phyloP scores from a whole-genome alignment of 176 grass and related monocot genomes.

The Poa pratensis region DNA sequence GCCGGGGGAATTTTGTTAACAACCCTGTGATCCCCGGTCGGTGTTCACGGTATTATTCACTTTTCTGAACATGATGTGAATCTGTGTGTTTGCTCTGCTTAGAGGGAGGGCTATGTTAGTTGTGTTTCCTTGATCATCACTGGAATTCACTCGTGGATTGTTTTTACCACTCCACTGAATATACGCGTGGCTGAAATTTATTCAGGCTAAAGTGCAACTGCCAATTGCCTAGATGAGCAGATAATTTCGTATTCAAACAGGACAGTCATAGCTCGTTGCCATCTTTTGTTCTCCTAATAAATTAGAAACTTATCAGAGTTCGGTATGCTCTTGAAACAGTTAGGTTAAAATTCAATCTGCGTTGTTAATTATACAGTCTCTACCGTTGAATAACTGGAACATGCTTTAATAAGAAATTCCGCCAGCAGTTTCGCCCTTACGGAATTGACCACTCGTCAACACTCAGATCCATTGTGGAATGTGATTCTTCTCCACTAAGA shows the following conservation, averaged over 20 bases:
- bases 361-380: neutral
- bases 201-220: neutral
- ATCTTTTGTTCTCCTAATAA: neutral
- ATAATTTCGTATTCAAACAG: neutral
- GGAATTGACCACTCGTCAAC: constrained; percentile 20
- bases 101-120: neutral
- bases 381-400: neutral
- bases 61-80: neutral
- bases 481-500: constrained; percentile 35
- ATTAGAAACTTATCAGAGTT: neutral
- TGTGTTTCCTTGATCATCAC: neutral
- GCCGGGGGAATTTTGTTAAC: neutral
- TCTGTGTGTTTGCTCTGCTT: neutral
- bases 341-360: neutral
- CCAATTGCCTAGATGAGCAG: neutral
- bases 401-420: neutral
- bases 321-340: neutral
- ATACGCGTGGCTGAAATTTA: neutral
- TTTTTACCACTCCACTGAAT: neutral
- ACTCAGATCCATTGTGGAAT: constrained; percentile 42
- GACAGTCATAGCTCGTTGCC: neutral
- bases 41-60: neutral
- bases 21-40: neutral
- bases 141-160: neutral
- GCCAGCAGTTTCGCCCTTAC: neutral